Conservation (phyloP, 2,329 filamentous ascomycete species). For the Xylariomycetidae sp. region DNA sequence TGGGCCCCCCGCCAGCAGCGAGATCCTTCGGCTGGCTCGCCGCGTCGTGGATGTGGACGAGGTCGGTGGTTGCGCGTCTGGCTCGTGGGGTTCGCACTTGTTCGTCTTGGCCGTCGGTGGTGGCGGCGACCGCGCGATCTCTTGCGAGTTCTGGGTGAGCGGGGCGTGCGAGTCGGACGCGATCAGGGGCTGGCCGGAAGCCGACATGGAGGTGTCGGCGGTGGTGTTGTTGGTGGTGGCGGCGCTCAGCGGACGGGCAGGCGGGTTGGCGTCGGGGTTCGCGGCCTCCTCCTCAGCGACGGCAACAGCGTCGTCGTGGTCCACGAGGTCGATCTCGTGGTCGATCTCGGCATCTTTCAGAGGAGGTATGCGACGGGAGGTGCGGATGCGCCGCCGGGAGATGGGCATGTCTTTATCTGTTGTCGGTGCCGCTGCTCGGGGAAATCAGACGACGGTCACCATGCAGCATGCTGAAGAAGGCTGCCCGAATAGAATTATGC, state of each 20-base stretch:
- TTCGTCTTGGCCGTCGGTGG: conserved; percentile 11
- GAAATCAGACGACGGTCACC: too few relatives aligned
- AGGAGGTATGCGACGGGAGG: conserved; percentile 48
- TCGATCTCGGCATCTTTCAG: conserved; percentile 59
- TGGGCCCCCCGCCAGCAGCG: too few relatives aligned
- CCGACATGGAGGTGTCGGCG: conserved; percentile 9
- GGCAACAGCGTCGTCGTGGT: conserved; percentile 46
- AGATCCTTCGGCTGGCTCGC: too few relatives aligned
- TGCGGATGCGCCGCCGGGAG: conserved; percentile 32
- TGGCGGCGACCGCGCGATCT: conserved; percentile 9
- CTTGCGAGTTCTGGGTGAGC: conserved; percentile 12
- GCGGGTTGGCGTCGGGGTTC: too few relatives aligned
- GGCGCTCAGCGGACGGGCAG: conserved; percentile 10
- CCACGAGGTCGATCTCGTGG: conserved; percentile 65
- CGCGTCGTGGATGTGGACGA: too few relatives aligned
- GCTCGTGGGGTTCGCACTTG: too few relatives aligned
- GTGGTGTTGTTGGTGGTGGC: conserved; percentile 11
- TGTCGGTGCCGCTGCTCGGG: too few relatives aligned
- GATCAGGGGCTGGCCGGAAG: conserved; percentile 15
- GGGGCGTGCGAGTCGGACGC: conserved; percentile 17
- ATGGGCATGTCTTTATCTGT: too few relatives aligned
- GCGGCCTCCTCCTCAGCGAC: conserved; percentile 9
- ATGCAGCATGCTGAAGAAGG: too few relatives aligned
- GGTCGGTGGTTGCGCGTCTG: too few relatives aligned
- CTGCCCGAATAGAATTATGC: too few relatives aligned